Evolutionary conservation across 345 rosid genomes (phyloP).

Genomic region (Garcia nutans): DNA sequence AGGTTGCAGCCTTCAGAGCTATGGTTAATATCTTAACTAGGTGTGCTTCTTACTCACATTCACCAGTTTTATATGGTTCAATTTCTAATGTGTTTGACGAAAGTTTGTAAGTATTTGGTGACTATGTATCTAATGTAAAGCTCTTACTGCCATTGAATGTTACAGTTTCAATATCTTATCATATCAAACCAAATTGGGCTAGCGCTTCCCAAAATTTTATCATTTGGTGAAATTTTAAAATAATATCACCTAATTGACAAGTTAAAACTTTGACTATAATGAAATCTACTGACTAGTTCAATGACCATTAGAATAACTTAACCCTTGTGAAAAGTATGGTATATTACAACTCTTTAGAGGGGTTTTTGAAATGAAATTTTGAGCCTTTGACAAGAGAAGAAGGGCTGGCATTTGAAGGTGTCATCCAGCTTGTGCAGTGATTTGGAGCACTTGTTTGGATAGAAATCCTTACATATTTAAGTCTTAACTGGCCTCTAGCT

Average conservation of each 20-base stretch:
- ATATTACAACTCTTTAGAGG: background rate
- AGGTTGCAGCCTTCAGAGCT: constrained; percentile 99
- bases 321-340: background rate
- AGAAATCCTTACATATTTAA: background rate
- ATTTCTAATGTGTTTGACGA: background rate
- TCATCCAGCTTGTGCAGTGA: background rate
- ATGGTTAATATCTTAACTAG: constrained; percentile 97
- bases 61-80: background rate
- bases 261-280: too few relatives aligned
- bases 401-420: background rate
- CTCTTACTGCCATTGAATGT: too few relatives aligned
- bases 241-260: too few relatives aligned
- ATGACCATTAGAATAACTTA: too few relatives aligned
- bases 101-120: background rate
- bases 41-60: constrained; percentile 36
- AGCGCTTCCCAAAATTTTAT: background rate
- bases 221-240: too few relatives aligned
- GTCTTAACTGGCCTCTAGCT: background rate
- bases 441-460: background rate
- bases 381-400: background rate
- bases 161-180: too few relatives aligned
- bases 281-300: too few relatives aligned
- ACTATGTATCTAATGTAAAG: too few relatives aligned
- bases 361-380: background rate
- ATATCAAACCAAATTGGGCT: too few relatives aligned